Conservation (phyloP, 345 rosid species). For the Arabis alpina region DNA sequence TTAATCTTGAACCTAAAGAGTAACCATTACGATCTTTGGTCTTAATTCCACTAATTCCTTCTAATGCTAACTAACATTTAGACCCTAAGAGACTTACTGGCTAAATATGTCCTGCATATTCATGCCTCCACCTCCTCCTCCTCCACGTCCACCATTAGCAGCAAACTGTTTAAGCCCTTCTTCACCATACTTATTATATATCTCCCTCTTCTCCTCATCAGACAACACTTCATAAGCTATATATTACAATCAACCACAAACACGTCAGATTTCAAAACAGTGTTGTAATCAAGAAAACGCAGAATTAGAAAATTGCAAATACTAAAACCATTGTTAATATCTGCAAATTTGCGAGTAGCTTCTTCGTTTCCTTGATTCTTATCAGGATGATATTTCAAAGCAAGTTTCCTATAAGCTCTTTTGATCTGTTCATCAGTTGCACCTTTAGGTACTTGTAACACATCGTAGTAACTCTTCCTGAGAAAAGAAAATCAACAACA, state of each 20-base stretch:
- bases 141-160: constrained; percentile 85
- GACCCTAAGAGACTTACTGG: constrained; percentile 21
- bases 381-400: constrained; percentile 98
- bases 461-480: constrained; percentile 94
- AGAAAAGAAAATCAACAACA: constrained; percentile 23
- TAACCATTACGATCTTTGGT: constrained; percentile 13
- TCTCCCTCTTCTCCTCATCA: constrained; percentile 81
- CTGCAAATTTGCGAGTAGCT: constrained; percentile 85
- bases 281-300: neutral
- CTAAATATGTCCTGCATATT: constrained; percentile 42
- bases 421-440: constrained; percentile 99
- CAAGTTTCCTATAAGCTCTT: constrained; percentile 94
- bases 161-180: constrained; percentile 96
- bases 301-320: constrained; percentile 29
- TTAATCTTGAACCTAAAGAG: constrained; percentile 4
- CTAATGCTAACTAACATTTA: neutral
- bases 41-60: neutral
- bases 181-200: constrained; percentile 91
- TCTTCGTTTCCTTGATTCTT: constrained; percentile 96
- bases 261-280: neutral
- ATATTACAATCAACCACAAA: constrained; percentile 30
- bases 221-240: constrained; percentile 96
- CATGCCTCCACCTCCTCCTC: constrained; percentile 61
- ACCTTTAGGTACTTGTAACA: constrained; percentile 86
- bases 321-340: constrained; percentile 72